Conservation (phyloP, 139 green algal species). For the Picocystis salinarum region DNA sequence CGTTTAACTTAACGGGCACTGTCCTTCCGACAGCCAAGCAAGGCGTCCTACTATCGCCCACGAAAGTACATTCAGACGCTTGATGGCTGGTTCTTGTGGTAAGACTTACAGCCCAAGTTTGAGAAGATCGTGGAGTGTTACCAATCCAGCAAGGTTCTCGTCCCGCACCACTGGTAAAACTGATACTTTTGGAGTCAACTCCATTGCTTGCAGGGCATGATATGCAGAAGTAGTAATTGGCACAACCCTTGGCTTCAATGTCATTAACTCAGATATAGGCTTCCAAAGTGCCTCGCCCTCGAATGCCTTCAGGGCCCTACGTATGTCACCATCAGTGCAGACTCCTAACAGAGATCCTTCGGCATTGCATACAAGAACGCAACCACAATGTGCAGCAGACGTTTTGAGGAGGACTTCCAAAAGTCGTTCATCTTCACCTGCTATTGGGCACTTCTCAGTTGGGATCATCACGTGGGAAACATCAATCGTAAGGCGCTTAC, state of each 20-base stretch:
- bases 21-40: too few species aligned
- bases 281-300: slow-evolving; percentile 13
- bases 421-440: background rate
- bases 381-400: slow-evolving; percentile 21
- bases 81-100: background rate
- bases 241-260: background rate
- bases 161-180: slow-evolving; percentile 31
- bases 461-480: slow-evolving; percentile 27
- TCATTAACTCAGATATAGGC: slow-evolving; percentile 17
- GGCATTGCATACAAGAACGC: slow-evolving; percentile 23
- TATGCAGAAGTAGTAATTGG: background rate
- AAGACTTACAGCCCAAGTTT: slow-evolving; percentile 24
- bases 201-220: slow-evolving; percentile 18
- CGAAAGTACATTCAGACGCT: too few species aligned
- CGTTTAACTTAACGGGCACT: too few species aligned
- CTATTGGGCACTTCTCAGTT: slow-evolving; percentile 18
- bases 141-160: slow-evolving; percentile 17
- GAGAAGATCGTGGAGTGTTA: slow-evolving; percentile 38
- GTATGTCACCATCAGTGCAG: slow-evolving; percentile 37
- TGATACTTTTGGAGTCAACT: slow-evolving; percentile 22
- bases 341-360: slow-evolving; percentile 18
- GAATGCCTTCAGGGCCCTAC: slow-evolving; percentile 15
- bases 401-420: background rate
- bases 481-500: slow-evolving; percentile 33
- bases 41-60: too few species aligned